Evolutionary conservation across 1,139 yeast genomes (phyloP), one percentile per base, ranked within the genome.

Genomic region (Suzukiozyma palmioleophila): DNA sequence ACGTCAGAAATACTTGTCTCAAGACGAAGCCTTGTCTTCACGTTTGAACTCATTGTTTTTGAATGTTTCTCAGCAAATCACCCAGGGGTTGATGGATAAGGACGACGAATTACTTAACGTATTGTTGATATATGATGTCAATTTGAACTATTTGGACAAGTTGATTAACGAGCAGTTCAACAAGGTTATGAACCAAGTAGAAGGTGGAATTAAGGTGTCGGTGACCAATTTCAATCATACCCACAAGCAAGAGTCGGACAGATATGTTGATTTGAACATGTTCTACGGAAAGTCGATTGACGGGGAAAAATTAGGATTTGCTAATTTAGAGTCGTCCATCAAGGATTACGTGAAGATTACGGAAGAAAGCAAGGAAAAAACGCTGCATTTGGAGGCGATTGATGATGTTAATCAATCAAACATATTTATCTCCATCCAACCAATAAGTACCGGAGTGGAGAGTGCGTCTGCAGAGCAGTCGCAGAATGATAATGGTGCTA

Each of bases 121-220:
- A 14, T 53, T 70, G 27, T 52, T 92, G 32, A 83, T 87, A 39
- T 94, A 89, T 57, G 98, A 92, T 59, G 72, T 90, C 63, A 89
- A 92, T 50, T 77, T 83, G 56, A 69, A 78, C 22, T 73, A 79
- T 46, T 71, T 90, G 50, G 85, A 84, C 46, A 69, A 73, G 39
- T 68, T 81, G 46, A 80, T 87, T 13, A 76, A 78, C 48, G 69
- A 73, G 37, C 86, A 83, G 48, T 92, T 92, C 60, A 81, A 80
- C 52, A 73, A 75, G 41, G 97, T 88, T n/a, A 81, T 89, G 83
- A 75, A 76, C 47, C 97, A 90, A 60, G 97, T 90, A 12, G 96
- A 90, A 57, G 97, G 96, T 28, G 90, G 88, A 10, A 88, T 83
- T 35, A 69, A 75, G 39, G 76, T 81, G 12, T 69, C 70, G 44